Percentiles rank a stretch among this genome's conserved stretches.
These are phyloP conservation scores for Mariannaea elegans DNA, from an alignment of 2,329 filamentous ascomycete genomes.

Conservation along the genomic window DNA sequence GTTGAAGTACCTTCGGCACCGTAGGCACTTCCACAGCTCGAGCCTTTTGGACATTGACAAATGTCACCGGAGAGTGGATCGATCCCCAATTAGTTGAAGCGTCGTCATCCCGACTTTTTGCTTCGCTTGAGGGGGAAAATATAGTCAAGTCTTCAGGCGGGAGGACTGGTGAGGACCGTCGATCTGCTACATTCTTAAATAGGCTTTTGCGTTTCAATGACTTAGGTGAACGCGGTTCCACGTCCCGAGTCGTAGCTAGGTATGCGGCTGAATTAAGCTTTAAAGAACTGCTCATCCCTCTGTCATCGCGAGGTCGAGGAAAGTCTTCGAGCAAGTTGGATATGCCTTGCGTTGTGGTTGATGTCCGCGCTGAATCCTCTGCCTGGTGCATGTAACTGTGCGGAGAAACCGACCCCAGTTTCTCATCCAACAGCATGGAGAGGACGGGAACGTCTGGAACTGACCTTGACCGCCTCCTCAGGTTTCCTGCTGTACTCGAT, in stretches of 20 bases:
- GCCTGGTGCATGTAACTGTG: conserved; percentile 2
- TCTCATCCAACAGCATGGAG: conserved; percentile 16
- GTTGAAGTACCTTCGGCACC: conserved; percentile 20
- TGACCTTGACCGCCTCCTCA: conserved; percentile 38
- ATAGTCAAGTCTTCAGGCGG: conserved; percentile 47
- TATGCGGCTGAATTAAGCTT: conserved; percentile 31
- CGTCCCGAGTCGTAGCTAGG: conserved; percentile 10
- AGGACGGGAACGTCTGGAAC: conserved; percentile 37
- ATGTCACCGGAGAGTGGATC: conserved; percentile 57
- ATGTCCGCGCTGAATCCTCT: conserved; percentile 15
- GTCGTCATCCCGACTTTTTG: conserved; percentile 51
- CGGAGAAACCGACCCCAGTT: conserved; percentile 3
- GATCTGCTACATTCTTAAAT: conserved; percentile 46
- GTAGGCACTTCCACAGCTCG: conserved; percentile 46
- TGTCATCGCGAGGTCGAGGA: conserved; percentile 5
- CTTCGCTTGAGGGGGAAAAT: conserved; percentile 47
- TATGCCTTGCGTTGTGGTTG: conserved; percentile 14
- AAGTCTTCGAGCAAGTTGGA: conserved; percentile 21
- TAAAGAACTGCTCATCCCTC: conserved; percentile 5
- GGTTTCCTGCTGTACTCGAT: conserved; percentile 30
- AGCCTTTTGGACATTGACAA: conserved; percentile 54
- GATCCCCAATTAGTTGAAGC: conserved; percentile 58
- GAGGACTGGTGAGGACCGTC: conserved; percentile 61
- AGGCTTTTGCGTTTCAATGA: conserved; percentile 15
- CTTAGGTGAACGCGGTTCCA: conserved; percentile 5